Conservation (phyloP, 2,329 filamentous ascomycete genomes). For the Phyllosticta citrichinensis region DNA sequence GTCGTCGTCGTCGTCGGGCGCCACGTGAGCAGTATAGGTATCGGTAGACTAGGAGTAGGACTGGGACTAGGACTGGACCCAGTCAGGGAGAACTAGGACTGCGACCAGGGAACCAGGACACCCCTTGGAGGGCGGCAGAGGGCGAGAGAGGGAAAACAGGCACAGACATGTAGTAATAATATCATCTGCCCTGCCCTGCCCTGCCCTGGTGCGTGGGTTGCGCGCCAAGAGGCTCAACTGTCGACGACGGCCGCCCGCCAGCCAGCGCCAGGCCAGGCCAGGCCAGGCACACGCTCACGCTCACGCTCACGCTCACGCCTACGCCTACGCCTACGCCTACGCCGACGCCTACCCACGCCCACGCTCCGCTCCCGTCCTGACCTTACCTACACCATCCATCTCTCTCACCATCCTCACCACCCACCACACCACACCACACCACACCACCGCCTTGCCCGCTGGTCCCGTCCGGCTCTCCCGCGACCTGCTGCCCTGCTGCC, state of each 20-base stretch:
- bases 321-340: too few relatives aligned
- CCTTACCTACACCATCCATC: conserved; percentile 3
- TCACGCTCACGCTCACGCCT: not conserved
- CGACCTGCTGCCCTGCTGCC: conserved; percentile 4
- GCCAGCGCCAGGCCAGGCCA: not conserved
- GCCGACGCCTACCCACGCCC: too few relatives aligned
- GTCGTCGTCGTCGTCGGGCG: not conserved
- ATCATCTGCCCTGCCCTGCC: too few relatives aligned
- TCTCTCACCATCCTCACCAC: conserved; percentile 2
- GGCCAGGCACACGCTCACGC: not conserved
- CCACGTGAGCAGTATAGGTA: not conserved
- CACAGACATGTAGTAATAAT: not conserved
- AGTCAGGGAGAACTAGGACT: too few relatives aligned
- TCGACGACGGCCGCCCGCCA: not conserved
- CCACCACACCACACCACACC: too few relatives aligned
- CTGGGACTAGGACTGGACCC: too few relatives aligned
- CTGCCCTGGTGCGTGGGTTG: not conserved
- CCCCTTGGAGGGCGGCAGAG: not conserved
- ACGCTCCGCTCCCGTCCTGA: not conserved
- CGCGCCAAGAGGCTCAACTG: not conserved
- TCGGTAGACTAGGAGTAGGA: not conserved
- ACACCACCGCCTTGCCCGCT: not conserved
- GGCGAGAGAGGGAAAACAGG: too few relatives aligned
- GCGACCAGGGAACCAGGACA: not conserved
- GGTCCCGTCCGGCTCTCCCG: conserved; percentile 9